These are phyloP conservation scores for Talaromyces sp. DNA, from an alignment of 2,329 filamentous ascomycete genomes.

Conservation along the genomic window DNA sequence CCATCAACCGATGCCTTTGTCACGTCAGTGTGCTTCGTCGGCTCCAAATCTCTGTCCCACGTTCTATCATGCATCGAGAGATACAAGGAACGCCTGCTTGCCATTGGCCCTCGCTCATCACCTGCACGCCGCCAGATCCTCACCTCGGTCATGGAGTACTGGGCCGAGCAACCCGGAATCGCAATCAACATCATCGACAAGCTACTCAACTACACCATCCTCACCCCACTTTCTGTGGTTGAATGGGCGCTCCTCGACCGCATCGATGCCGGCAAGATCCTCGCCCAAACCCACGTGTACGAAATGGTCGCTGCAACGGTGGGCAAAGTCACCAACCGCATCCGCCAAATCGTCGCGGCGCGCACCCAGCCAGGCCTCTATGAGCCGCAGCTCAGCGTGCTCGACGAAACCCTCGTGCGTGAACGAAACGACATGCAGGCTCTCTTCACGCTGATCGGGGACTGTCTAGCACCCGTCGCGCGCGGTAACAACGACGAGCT, in stretches of 20 bases:
- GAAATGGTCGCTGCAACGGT: constrained; percentile 88
- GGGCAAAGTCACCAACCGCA: constrained; percentile 79
- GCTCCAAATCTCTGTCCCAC: constrained; percentile 92
- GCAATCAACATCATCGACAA: constrained; percentile 93
- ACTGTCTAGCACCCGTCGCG: constrained; percentile 67
- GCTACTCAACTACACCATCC: constrained; percentile 91
- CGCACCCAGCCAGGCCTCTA: constrained; percentile 53
- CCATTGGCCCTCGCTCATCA: constrained; percentile 68
- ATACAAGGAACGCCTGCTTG: constrained; percentile 79
- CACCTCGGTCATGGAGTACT: constrained; percentile 83
- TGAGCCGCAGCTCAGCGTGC: constrained; percentile 49
- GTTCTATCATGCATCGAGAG: constrained; percentile 94
- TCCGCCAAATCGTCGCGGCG: constrained; percentile 69
- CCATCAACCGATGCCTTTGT: constrained; percentile 91
- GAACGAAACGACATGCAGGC: constrained; percentile 71
- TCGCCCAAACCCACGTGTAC: constrained; percentile 72
- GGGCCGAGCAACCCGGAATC: constrained; percentile 85
- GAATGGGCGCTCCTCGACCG: constrained; percentile 78
- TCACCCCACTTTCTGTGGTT: constrained; percentile 77
- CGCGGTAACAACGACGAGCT: constrained; percentile 66
- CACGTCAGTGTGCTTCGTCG: constrained; percentile 87
- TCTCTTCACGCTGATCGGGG: constrained; percentile 75
- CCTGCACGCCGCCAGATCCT: constrained; percentile 82
- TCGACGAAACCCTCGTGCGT: constrained; percentile 61
- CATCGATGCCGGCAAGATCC: constrained; percentile 57